These are phyloP conservation scores for Syzygium malaccense DNA, from an alignment of 441 rosid genomes.

Conservation along the genomic window DNA sequence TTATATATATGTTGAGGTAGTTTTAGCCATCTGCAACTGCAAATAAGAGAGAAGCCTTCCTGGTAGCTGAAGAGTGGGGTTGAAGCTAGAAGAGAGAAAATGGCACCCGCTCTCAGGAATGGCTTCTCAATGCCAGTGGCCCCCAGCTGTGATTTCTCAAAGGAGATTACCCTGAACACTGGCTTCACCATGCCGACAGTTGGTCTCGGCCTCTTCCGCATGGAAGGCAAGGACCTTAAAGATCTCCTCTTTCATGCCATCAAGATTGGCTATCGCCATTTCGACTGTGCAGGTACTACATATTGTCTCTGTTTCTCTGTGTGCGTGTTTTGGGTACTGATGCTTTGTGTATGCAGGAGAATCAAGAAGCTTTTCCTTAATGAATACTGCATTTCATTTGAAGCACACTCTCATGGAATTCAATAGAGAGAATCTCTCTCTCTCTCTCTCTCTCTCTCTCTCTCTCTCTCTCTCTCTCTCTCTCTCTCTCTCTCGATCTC, in stretches of 20 bases:
- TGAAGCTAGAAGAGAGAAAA: neutral
- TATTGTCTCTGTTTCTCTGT: neutral
- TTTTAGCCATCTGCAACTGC: neutral
- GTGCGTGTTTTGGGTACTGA: neutral
- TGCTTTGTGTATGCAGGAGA: neutral
- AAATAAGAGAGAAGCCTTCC: neutral
- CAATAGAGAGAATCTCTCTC: neutral
- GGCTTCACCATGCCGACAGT: conserved; percentile 77
- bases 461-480: neutral
- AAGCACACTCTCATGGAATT: neutral
- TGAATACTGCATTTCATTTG: neutral
- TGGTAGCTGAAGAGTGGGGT: neutral
- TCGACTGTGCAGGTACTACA: conserved; percentile 77
- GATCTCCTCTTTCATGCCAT: conserved; percentile 64
- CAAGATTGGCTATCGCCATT: conserved; percentile 86
- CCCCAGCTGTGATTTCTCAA: neutral
- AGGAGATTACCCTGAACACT: conserved; percentile 51
- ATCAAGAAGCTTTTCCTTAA: neutral
- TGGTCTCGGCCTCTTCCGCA: conserved; percentile 84
- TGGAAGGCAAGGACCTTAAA: conserved; percentile 55
- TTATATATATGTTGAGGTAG: neutral
- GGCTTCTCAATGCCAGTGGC: neutral
- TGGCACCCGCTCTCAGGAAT: neutral
- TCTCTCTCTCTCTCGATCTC: neutral
- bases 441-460: neutral